Percentiles rank a stretch among this genome's conserved stretches.
phyloP scores from a whole-genome alignment of 495 filamentous ascomycete genomes.

The Tuber melanosporum region DNA sequence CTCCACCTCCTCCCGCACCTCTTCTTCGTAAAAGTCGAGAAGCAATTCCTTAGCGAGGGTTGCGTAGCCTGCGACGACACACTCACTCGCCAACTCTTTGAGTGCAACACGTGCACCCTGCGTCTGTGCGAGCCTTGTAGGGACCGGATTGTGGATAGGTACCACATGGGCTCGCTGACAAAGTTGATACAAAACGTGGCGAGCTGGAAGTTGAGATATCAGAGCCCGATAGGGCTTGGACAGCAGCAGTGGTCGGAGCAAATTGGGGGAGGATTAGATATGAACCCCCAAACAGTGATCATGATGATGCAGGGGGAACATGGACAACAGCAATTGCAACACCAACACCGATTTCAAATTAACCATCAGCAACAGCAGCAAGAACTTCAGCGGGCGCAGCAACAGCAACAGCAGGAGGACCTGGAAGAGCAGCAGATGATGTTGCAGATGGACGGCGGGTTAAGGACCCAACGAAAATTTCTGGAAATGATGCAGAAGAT shows the following conservation, averaged over 20 bases:
- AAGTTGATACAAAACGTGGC: slow-evolving; percentile 19
- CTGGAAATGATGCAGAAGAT: slow-evolving; percentile 5
- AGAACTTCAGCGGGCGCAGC: neutral
- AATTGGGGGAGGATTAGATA: neutral
- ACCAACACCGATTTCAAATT: neutral
- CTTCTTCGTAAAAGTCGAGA: slow-evolving; percentile 5
- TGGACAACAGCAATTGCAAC: neutral
- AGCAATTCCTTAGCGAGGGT: neutral
- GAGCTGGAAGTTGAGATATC: slow-evolving; percentile 35
- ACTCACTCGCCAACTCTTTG: slow-evolving; percentile 8
- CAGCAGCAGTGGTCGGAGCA: neutral
- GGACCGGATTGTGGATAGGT: slow-evolving; percentile 19
- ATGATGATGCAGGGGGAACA: neutral
- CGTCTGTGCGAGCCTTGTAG: slow-evolving; percentile 24
- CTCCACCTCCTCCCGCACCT: slow-evolving; percentile 26
- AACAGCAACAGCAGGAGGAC: neutral
- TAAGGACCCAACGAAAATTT: neutral
- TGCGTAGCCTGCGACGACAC: slow-evolving; percentile 25
- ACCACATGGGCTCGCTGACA: slow-evolving; percentile 22
- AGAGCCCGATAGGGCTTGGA: neutral
- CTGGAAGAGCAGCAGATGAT: neutral
- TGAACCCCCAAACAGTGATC: neutral
- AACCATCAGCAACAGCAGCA: neutral
- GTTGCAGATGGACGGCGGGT: neutral
- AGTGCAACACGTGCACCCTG: slow-evolving; percentile 16